Evolutionary conservation across 176 grass and related monocot species (phyloP).

Genomic region (Calamus simplicifolius): DNA sequence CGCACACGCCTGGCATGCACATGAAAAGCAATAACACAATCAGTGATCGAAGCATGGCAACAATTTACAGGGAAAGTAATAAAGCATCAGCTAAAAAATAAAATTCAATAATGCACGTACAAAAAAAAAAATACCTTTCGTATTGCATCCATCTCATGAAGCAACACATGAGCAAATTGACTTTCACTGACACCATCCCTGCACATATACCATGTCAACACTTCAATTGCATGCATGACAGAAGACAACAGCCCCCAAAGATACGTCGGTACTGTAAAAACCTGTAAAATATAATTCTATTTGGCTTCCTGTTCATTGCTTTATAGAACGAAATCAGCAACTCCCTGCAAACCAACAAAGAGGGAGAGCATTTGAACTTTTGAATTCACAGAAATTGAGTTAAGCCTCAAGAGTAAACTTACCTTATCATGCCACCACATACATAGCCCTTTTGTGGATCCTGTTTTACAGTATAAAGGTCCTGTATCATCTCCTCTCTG

Average conservation of each 20-base stretch:
- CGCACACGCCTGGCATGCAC: constrained; percentile 44
- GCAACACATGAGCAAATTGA: constrained; percentile 53
- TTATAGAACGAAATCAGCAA: constrained; percentile 31
- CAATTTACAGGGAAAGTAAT: not conserved
- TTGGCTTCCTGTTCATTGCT: constrained; percentile 16
- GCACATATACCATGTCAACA: not conserved
- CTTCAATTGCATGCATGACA: too few relatives aligned
- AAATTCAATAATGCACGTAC: not conserved
- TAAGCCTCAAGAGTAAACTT: not conserved
- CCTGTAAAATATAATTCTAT: constrained; percentile 92
- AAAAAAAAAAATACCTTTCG: constrained; percentile 34
- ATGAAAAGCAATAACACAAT: too few relatives aligned
- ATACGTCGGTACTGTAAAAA: not conserved
- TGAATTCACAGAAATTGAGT: too few relatives aligned
- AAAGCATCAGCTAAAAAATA: not conserved
- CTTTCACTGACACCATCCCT: constrained; percentile 89
- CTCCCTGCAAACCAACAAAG: constrained; percentile 33
- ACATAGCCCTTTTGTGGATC: constrained; percentile 26
- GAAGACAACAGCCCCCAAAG: too few relatives aligned
- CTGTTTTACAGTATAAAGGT: constrained; percentile 35
- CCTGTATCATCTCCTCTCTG: constrained; percentile 61
- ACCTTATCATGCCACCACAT: constrained; percentile 65
- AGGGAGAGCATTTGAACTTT: too few relatives aligned
- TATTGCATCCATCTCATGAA: constrained; percentile 65
- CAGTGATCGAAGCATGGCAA: too few relatives aligned